Conservation (phyloP, 371 early-diverging fungal genomes). For the Fennellomyces sp. region DNA sequence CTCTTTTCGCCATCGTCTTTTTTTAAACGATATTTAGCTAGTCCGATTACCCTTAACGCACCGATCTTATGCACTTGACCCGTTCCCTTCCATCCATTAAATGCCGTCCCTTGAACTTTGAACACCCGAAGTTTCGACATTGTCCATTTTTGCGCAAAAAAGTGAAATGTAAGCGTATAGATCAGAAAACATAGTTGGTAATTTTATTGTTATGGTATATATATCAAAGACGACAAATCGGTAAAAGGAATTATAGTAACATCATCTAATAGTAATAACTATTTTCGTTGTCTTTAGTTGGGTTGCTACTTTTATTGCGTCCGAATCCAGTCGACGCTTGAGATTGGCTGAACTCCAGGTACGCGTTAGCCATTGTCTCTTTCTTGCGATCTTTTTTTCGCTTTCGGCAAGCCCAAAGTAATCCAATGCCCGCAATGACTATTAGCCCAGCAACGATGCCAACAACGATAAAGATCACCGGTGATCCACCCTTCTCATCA, state of each 20-base stretch:
- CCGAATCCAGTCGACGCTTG: slow-evolving; percentile 15
- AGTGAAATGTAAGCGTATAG: no score
- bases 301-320: slow-evolving; percentile 15
- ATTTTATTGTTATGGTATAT: no score
- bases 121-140: no score
- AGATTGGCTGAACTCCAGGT: slow-evolving; percentile 31
- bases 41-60: no score
- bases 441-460: slow-evolving; percentile 20
- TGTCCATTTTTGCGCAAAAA: no score
- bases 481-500: slow-evolving; percentile 1
- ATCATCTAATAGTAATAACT: slow-evolving; percentile 1
- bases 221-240: background rate
- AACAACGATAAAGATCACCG: slow-evolving; percentile 19
- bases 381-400: slow-evolving; percentile 28
- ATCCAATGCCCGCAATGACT: slow-evolving; percentile 17
- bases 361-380: slow-evolving; percentile 38
- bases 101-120: no score
- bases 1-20: no score
- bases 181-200: no score
- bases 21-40: no score
- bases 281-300: slow-evolving; percentile 7
- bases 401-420: slow-evolving; percentile 22
- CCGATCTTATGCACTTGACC: no score
- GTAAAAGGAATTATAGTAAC: background rate
- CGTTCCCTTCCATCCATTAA: no score